These are phyloP conservation scores for Colletotrichum chlorophyti DNA, from an alignment of 2,329 filamentous ascomycete species.

Conservation along the genomic window DNA sequence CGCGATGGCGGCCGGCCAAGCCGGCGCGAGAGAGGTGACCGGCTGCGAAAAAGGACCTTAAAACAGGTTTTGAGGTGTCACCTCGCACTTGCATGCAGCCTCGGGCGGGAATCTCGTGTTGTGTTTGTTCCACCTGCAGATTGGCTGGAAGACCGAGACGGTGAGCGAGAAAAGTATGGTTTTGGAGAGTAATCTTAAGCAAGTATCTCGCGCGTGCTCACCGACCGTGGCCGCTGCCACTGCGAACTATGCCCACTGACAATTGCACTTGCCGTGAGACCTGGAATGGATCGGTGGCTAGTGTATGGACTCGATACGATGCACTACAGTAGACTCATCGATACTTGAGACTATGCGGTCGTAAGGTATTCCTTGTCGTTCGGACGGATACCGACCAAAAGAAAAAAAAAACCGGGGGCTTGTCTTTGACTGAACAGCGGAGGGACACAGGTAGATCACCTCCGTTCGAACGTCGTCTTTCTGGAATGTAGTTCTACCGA, in stretches of 20 bases:
- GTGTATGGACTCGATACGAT: background rate
- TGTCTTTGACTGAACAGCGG: background rate
- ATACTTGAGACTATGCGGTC: background rate
- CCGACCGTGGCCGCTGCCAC: too few relatives aligned
- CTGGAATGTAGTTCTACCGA: too few relatives aligned
- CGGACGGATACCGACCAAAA: conserved; percentile 12
- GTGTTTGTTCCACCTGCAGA: conserved; percentile 15
- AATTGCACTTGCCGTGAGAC: too few relatives aligned
- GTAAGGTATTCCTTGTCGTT: background rate
- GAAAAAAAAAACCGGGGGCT: background rate
- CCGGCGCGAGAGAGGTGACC: conserved; percentile 20
- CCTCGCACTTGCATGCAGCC: conserved; percentile 29
- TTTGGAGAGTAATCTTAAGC: too few relatives aligned
- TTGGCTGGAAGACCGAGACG: conserved; percentile 18
- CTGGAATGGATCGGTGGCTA: background rate
- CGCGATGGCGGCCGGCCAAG: conserved; percentile 22
- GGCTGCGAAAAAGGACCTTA: conserved; percentile 16
- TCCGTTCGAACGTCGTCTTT: too few relatives aligned
- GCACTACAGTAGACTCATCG: background rate
- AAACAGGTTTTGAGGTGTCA: conserved; percentile 29
- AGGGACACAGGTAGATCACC: too few relatives aligned
- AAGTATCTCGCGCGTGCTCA: too few relatives aligned
- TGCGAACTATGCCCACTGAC: too few relatives aligned
- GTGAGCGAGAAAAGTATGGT: conserved; percentile 14
- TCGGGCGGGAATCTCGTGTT: conserved; percentile 23